Evolutionary conservation across 495 filamentous ascomycete genomes (phyloP), one percentile per base, ranked within the genome.

Genomic region (Penicillium argentinense): DNA sequence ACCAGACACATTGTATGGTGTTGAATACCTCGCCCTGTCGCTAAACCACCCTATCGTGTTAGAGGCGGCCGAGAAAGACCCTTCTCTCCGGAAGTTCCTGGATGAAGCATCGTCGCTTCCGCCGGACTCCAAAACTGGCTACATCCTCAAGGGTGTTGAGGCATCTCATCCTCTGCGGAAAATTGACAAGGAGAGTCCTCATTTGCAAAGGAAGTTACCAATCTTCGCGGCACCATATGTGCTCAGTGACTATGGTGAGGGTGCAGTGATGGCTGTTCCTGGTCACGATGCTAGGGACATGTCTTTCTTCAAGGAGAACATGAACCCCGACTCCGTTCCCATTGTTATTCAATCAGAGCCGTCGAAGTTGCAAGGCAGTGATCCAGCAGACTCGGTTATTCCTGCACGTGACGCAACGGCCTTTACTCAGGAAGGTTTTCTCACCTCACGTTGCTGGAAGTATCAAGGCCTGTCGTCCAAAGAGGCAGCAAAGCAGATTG

Each of bases 221-320:
- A 74, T 96, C 8, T 96, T 86, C 55, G 85, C 84, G 8, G 86
- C 90, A 4, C 84, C 88, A 0, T 96, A 95, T 50, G 90, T 95
- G n/a, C 71, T 92, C 4, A 83, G 84, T 22, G 87, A 90, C 45
- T 95, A 93, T 52, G 90, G 88, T n/a, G 84, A 86, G 42, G 88
- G 89, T 1, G 89, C 89, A 4, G 86, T 96, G 5, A 96, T 96
- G 90, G 90, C 89, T 28, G 90, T 96, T 17, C 90, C 90, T 0
- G 90, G 83, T 2, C 89, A 96, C 49, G 90, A 96, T 60, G 59
- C 71, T 0, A 77, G 87, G 26, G 90, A 96, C 53, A 72, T 85
- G 63, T 73, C 76, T 4, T 96, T 96, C 56, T 95, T 88, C 85
- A 83, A 76, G 45, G 72, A 83, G 30, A 89, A 93, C 49, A 64